Evolutionary conservation across 169 alveolate species (phyloP), one percentile per base, ranked within the genome.

Genomic region (Perkinsus olseni): DNA sequence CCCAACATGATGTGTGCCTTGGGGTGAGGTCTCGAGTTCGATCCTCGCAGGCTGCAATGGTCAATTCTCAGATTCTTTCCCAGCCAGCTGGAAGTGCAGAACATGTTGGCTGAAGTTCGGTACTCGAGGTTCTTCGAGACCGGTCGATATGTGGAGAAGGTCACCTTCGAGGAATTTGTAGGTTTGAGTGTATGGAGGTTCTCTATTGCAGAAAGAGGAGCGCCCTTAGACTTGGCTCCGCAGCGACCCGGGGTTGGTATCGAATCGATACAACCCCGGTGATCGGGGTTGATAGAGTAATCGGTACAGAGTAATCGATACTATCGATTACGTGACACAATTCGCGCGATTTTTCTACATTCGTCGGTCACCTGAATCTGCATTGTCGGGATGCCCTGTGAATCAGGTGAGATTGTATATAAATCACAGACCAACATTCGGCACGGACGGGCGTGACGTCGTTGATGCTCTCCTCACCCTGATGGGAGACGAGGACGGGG

Each of bases 1-100:
- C 98, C 98, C 62, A 97, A 97, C 94, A 93, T 98, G 94, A 96
- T 98, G 97, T 96, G 98, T 74, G 97, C 98, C 34, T 95, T 97
- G 96, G 98, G 99, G 17, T 97, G 82, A 62, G 82, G 82, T 28
- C 82, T 24, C 82, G 31, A 24, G 82, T 62, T 62, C 82, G 34
- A 62, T 21, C 50, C 50, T 11, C 11, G 34, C 82, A 62, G 10
- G 10, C 82, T 28, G 82, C 28, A 28, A 13, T 8, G 1, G 28
- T 28, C 28, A 6, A 21, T 24, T 62, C 82, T 28, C 82, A 62
- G 82, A 28, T 62, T 97, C 94, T 97, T 96, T 93, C 99, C 99
- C 8, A 97, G 98, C 0, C 95, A 96, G 91, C 95, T 96, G 96
- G 99, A 98, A 94, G 97, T 98, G 36, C 95, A 95, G 91, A 97